These are phyloP conservation scores for Bullera alba DNA, from an alignment of 768 basidiomycete species.

Conservation along the genomic window DNA sequence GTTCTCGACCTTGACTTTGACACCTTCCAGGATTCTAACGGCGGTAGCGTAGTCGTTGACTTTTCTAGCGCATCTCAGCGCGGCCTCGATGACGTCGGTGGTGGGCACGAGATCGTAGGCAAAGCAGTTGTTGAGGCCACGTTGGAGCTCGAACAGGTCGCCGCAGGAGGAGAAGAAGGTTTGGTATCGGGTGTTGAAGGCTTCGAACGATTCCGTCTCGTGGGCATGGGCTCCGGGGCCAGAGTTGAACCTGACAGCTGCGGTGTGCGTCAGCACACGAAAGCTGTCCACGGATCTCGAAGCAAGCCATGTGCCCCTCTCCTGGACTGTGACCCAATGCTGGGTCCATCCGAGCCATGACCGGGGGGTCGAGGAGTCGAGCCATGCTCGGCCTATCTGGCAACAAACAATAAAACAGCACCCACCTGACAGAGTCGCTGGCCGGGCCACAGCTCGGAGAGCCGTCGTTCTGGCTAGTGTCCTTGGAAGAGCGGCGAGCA, in stretches of 20 bases:
- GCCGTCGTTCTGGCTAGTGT: conserved; percentile 18
- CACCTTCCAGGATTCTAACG: conserved; percentile 88
- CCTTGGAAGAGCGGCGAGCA: conserved; percentile 25
- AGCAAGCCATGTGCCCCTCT: background rate
- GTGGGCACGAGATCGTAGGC: conserved; percentile 68
- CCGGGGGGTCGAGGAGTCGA: too few species aligned
- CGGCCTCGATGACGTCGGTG: conserved; percentile 42
- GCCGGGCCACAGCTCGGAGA: conserved; percentile 4
- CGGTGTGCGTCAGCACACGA: background rate
- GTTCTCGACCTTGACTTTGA: conserved; percentile 97
- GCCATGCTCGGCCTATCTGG: too few species aligned
- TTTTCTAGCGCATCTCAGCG: conserved; percentile 51
- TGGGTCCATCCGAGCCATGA: too few species aligned
- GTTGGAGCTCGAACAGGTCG: conserved; percentile 97
- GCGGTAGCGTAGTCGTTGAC: conserved; percentile 97
- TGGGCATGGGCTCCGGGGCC: conserved; percentile 54
- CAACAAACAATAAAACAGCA: background rate
- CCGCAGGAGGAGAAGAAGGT: conserved; percentile 85
- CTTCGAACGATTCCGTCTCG: conserved; percentile 85
- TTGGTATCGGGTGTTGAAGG: conserved; percentile 89
- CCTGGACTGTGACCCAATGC: background rate
- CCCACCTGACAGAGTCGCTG: conserved; percentile 20
- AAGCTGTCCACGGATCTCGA: background rate
- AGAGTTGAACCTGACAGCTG: conserved; percentile 33
- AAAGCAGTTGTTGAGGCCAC: conserved; percentile 99